These are phyloP conservation scores for Diutina siamensis DNA, from an alignment of 1,139 yeast species.

Conservation along the genomic window DNA sequence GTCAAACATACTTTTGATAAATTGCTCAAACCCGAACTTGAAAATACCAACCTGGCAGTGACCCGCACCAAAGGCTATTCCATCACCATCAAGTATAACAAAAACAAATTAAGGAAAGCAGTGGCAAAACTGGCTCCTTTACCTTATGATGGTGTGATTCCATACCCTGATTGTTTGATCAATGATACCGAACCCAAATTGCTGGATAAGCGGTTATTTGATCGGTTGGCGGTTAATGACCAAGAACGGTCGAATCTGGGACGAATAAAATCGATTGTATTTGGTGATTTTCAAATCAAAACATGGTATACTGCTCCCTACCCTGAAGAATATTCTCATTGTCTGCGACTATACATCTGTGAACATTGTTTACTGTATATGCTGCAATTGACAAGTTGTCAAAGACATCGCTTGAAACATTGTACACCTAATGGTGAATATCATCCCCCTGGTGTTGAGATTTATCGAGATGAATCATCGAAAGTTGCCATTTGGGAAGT, in stretches of 20 bases:
- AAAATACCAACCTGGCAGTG: not conserved
- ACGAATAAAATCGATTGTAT: constrained; percentile 43
- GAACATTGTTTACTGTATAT: constrained; percentile 79
- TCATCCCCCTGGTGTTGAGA: constrained; percentile 88
- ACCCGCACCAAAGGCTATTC: not conserved
- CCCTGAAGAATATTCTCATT: constrained; percentile 72
- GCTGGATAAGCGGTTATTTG: constrained; percentile 39
- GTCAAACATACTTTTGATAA: not conserved
- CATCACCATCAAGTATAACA: not conserved
- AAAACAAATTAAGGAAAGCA: not conserved
- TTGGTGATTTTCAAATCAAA: constrained; percentile 62
- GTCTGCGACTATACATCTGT: constrained; percentile 59
- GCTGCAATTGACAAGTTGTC: constrained; percentile 54
- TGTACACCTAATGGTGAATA: constrained; percentile 31
- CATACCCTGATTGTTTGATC: constrained; percentile 50
- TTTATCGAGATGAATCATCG: constrained; percentile 50
- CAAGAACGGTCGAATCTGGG: not conserved
- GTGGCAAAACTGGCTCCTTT: constrained; percentile 11
- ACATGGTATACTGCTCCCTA: constrained; percentile 94
- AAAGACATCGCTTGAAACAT: constrained; percentile 68
- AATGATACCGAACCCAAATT: constrained; percentile 47
- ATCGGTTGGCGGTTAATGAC: constrained; percentile 11
- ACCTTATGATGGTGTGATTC: constrained; percentile 57
- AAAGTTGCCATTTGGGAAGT: constrained; percentile 74
- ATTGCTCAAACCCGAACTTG: not conserved